These are phyloP conservation scores for Leucosporidium yakuticum DNA, from an alignment of 768 basidiomycete genomes.

Conservation along the genomic window DNA sequence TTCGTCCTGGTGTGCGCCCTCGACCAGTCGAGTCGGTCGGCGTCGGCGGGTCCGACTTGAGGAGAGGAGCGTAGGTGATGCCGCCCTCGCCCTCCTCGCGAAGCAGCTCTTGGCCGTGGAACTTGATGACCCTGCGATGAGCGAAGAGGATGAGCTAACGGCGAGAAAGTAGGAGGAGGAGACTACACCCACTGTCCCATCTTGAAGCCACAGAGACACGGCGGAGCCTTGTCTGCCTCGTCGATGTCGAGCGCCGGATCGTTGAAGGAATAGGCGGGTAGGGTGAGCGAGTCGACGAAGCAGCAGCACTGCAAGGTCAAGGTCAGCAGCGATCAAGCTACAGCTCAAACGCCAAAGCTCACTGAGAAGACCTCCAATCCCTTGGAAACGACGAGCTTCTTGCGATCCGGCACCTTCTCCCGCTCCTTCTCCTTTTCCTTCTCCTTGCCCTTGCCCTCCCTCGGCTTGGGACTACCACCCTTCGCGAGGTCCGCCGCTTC, in stretches of 20 bases:
- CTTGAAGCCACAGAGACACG: constrained; percentile 1
- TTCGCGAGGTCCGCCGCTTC: not conserved
- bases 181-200: no score
- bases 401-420: not conserved
- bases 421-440: not conserved
- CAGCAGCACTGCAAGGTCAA: constrained; percentile 27
- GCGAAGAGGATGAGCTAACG: no score
- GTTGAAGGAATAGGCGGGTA: constrained; percentile 29
- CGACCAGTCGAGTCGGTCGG: not conserved
- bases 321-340: not conserved
- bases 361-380: constrained; percentile 26
- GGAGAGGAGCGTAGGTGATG: not conserved
- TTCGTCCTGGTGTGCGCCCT: no score
- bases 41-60: not conserved
- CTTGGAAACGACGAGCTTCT: constrained; percentile 23
- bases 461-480: no score
- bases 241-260: constrained; percentile 16
- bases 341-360: not conserved
- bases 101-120: not conserved
- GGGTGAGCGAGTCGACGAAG: constrained; percentile 32
- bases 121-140: not conserved
- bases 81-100: constrained; percentile 5
- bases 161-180: no score
- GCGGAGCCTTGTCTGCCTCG: not conserved
- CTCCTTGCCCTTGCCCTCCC: not conserved